Evolutionary conservation across 1,284 basidiomycete genomes (phyloP).

Genomic region (Leccinum huronense): DNA sequence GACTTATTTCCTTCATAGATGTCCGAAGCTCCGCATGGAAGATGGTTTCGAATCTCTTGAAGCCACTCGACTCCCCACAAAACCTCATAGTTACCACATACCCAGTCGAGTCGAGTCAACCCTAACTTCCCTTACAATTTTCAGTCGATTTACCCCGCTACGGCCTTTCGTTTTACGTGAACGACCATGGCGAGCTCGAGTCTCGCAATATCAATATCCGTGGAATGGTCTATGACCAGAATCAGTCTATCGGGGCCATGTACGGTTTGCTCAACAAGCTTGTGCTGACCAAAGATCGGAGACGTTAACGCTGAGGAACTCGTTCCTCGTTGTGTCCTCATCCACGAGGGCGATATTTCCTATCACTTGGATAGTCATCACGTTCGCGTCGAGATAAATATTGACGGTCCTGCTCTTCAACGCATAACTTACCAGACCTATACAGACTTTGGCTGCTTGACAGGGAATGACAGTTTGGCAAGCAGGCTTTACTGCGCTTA

Average conservation of each 20-base stretch:
- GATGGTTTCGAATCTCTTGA: constrained; percentile 34
- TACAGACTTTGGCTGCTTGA: constrained; percentile 39
- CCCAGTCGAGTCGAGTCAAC: constrained; percentile 10
- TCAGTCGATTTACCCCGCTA: constrained; percentile 43
- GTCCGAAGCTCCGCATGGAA: constrained; percentile 13
- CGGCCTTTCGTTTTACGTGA: constrained; percentile 37
- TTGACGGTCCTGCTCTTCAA: constrained; percentile 5
- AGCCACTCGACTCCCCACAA: constrained; percentile 33
- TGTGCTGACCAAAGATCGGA: constrained; percentile 1
- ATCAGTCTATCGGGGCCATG: constrained; percentile 4
- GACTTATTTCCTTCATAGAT: not conserved
- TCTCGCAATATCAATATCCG: constrained; percentile 17
- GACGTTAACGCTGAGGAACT: not conserved
- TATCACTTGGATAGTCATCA: constrained; percentile 29
- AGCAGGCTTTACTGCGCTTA: constrained; percentile 42
- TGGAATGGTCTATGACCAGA: constrained; percentile 4
- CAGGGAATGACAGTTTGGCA: constrained; percentile 36
- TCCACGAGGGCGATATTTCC: constrained; percentile 16
- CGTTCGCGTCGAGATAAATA: constrained; percentile 27
- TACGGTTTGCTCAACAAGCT: constrained; percentile 3
- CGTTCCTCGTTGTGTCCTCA: constrained; percentile 1
- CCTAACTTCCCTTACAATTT: constrained; percentile 15
- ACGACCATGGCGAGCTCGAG: constrained; percentile 30
- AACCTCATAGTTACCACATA: constrained; percentile 31
- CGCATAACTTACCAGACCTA: constrained; percentile 39